Evolutionary conservation across 1,284 basidiomycete species (phyloP).

Genomic region (Apiotrichum sp.): DNA sequence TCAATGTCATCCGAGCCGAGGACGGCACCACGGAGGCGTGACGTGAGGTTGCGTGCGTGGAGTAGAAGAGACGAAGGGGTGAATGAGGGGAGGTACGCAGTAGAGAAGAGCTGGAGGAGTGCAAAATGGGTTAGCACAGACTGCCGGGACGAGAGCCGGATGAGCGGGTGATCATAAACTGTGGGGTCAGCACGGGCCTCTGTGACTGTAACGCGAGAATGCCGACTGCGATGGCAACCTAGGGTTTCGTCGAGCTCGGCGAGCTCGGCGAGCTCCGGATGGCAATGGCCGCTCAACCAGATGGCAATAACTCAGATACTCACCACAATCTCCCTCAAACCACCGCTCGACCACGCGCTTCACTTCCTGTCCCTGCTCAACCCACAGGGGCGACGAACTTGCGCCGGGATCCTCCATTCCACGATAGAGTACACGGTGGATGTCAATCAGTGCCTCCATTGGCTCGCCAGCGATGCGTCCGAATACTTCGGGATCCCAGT

Average conservation of each 20-base stretch:
- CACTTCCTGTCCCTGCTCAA: conserved; percentile 29
- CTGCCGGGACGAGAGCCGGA: conserved; percentile 27
- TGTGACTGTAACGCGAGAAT: not conserved
- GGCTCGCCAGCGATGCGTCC: conserved; percentile 11
- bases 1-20: conserved; percentile 12
- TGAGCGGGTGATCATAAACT: conserved; percentile 39
- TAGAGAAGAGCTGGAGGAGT: conserved; percentile 31
- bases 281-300: too few species aligned
- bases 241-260: too few species aligned
- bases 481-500: conserved; percentile 9
- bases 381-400: conserved; percentile 16
- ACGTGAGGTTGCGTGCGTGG: conserved; percentile 22
- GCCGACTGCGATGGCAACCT: too few species aligned
- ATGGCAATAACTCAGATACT: conserved; percentile 7
- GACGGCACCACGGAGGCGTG: conserved; percentile 12
- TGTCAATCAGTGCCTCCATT: conserved; percentile 39
- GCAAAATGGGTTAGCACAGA: conserved; percentile 31
- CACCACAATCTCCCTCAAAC: conserved; percentile 41
- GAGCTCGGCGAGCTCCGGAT: too few species aligned
- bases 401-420: conserved; percentile 25
- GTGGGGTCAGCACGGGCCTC: conserved; percentile 13
- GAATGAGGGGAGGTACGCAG: conserved; percentile 26
- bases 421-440: conserved; percentile 40
- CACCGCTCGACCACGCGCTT: conserved; percentile 34
- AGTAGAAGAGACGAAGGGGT: conserved; percentile 22